Percentiles rank a stretch among this genome's conserved stretches.
Conservation (phyloP, 805 yeast genomes). For the Pichia nanzhaoensis region DNA sequence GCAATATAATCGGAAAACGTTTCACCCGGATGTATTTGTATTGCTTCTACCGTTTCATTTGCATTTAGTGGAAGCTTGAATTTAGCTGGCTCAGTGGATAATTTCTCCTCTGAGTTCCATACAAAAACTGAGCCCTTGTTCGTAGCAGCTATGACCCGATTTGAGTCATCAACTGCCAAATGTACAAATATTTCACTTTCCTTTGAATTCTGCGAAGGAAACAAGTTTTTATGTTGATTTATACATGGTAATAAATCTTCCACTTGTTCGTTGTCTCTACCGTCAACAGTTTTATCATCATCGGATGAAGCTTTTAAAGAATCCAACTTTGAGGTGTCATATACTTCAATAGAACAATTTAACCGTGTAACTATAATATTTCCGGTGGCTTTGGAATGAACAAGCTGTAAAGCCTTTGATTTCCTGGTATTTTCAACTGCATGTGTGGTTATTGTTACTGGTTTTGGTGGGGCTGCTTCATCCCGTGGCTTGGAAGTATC, state of each 20-base stretch:
- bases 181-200: conserved; percentile 13
- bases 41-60: conserved; percentile 29
- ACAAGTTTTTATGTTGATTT: background rate
- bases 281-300: conserved; percentile 2
- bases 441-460: conserved; percentile 39
- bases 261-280: background rate
- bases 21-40: conserved; percentile 11
- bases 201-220: background rate
- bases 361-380: conserved; percentile 37
- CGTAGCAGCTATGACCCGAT: conserved; percentile 8
- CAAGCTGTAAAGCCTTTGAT: conserved; percentile 31
- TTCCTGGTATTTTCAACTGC: conserved; percentile 26
- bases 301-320: background rate
- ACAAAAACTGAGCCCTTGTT: conserved; percentile 14
- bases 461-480: conserved; percentile 35
- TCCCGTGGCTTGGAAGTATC: conserved; percentile 62
- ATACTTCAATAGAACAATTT: conserved; percentile 38
- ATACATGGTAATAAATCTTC: conserved; percentile 8
- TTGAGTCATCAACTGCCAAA: conserved; percentile 20
- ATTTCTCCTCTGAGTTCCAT: conserved; percentile 13
- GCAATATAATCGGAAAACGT: conserved; percentile 54
- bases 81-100: conserved; percentile 24
- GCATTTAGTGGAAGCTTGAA: conserved; percentile 25
- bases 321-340: conserved; percentile 24
- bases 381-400: conserved; percentile 21